phyloP scores from a whole-genome alignment of 441 rosid species.

The Cnidoscolus chayamansa region DNA sequence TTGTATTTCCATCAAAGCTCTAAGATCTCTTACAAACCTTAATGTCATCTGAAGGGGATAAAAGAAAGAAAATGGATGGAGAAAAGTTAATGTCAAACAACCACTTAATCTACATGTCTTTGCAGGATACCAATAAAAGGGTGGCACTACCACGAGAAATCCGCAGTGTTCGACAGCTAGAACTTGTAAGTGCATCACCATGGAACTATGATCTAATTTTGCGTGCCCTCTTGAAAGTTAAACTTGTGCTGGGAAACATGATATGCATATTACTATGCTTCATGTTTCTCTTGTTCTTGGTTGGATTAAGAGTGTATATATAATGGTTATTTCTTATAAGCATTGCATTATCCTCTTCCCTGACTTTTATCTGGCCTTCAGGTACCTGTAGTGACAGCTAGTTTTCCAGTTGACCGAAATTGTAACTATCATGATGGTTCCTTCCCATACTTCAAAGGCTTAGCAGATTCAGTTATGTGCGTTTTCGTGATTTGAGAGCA shows the following conservation, averaged over 20 bases:
- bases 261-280: not conserved
- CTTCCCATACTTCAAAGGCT: slow-evolving; percentile 80
- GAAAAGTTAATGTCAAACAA: slow-evolving; percentile 4
- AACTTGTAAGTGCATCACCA: slow-evolving; percentile 62
- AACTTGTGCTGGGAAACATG: not conserved
- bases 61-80: not conserved
- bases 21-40: not conserved
- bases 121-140: slow-evolving; percentile 74
- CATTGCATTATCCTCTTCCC: not conserved
- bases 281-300: not conserved
- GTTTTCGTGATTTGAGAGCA: slow-evolving; percentile 31
- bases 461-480: slow-evolving; percentile 76
- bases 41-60: not conserved
- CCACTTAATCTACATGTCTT: slow-evolving; percentile 26
- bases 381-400: slow-evolving; percentile 98
- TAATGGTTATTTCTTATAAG: not conserved
- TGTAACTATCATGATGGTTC: slow-evolving; percentile 81
- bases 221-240: slow-evolving; percentile 9
- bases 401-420: slow-evolving; percentile 68
- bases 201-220: slow-evolving; percentile 15
- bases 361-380: slow-evolving; percentile 29
- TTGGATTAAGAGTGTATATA: not conserved
- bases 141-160: slow-evolving; percentile 81
- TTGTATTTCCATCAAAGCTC: slow-evolving; percentile 4
- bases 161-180: slow-evolving; percentile 75